These are phyloP conservation scores for Eucalyptus microcorys DNA, from an alignment of 345 rosid genomes.

Conservation along the genomic window DNA sequence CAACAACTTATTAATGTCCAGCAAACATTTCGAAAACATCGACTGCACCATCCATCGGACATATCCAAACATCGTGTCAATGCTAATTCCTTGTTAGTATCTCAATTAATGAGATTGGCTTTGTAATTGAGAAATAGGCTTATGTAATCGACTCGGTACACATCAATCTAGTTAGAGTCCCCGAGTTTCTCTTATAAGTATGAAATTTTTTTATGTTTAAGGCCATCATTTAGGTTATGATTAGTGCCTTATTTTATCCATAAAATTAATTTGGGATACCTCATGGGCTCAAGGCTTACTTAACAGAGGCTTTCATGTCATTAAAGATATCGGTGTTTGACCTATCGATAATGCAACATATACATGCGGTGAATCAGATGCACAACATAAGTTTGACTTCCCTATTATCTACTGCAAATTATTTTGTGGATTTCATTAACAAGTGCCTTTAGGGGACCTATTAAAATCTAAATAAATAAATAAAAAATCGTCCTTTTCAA, in stretches of 20 bases:
- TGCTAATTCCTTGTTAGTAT: neutral
- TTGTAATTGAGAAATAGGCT: neutral
- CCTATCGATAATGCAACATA: neutral
- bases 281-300: neutral
- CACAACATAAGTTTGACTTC: neutral
- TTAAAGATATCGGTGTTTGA: neutral
- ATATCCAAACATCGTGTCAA: neutral
- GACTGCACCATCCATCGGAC: neutral
- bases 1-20: neutral
- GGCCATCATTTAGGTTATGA: neutral
- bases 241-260: neutral
- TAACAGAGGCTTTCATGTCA: neutral
- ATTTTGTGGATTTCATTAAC: neutral
- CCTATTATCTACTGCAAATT: neutral
- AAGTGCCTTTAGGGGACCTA: neutral
- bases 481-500: neutral
- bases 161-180: neutral
- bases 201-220: accelerated
- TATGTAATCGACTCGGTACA: neutral
- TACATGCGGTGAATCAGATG: neutral
- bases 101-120: neutral
- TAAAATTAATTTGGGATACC: neutral
- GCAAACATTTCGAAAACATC: neutral
- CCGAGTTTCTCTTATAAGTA: neutral
- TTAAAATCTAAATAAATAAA: neutral